Conservation (phyloP, 139 green algal genomes). For the Pedinophyceae sp. region DNA sequence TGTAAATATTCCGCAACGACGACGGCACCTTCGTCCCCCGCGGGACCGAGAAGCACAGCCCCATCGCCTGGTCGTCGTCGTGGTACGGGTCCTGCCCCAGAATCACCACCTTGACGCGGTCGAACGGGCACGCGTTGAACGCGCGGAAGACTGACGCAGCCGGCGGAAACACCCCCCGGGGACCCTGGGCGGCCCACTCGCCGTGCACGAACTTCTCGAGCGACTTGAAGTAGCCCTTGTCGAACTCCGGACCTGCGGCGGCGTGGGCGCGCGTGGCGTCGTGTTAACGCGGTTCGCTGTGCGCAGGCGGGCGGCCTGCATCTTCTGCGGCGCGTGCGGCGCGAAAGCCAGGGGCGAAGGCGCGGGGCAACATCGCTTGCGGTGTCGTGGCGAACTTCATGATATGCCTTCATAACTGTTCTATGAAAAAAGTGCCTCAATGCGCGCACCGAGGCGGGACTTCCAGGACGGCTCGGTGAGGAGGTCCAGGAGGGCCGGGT, state of each 20-base stretch:
- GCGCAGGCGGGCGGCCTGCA: too few relatives aligned
- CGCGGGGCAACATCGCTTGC: too few relatives aligned
- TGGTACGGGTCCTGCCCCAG: slow-evolving; percentile 93
- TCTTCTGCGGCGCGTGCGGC: too few relatives aligned
- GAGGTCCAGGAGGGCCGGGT: slow-evolving; percentile 26
- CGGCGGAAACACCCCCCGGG: slow-evolving; percentile 71
- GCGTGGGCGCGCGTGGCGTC: too few relatives aligned
- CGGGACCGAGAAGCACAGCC: slow-evolving; percentile 86
- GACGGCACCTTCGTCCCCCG: slow-evolving; percentile 22
- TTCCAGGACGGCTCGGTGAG: slow-evolving; percentile 43
- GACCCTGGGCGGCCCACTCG: too few relatives aligned
- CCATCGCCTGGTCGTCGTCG: slow-evolving; percentile 72
- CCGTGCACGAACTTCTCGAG: slow-evolving; percentile 41
- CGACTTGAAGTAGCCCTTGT: slow-evolving; percentile 27
- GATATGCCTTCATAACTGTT: too few relatives aligned
- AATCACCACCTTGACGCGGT: slow-evolving; percentile 45
- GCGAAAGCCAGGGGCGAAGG: too few relatives aligned
- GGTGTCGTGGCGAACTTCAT: too few relatives aligned
- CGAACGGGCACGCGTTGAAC: slow-evolving; percentile 16
- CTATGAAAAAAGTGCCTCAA: too few relatives aligned
- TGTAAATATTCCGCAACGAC: slow-evolving; percentile 45
- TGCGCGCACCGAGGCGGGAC: slow-evolving; percentile 15
- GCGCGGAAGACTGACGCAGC: slow-evolving; percentile 51
- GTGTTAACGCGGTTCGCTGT: too few relatives aligned
- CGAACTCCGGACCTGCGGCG: too few relatives aligned